Evolutionary conservation across 2,329 filamentous ascomycete species (phyloP), one percentile per base, ranked within the genome.

Genomic region (Fusarium continuum): DNA sequence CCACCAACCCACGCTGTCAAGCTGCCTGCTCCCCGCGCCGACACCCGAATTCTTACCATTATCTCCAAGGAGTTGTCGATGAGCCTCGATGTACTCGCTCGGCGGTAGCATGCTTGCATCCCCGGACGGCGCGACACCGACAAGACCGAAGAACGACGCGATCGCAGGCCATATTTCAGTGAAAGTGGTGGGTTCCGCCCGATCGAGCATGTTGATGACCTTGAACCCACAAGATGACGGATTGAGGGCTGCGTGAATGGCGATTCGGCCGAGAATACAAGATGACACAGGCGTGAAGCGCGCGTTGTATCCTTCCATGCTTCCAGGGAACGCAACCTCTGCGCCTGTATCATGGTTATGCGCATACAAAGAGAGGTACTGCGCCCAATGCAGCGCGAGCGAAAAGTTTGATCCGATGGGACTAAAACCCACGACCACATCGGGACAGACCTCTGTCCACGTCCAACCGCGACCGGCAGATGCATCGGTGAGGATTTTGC

Each of bases 1-100:
- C 79, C 80, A 77, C 69, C 75, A 76, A 22, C 80, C 77, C n/a
- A 82, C 72, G 55, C 76, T 73, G 64, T 82, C 75, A 36, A 82
- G 58, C 64, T 82, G 74, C 50, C 70, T 58, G 19, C 70, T 69
- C 0, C 78, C 78, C 7, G 65, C 71, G 0, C 77, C 75, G 5
- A 80, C 78, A 0, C 77, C 78, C 4, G 67, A 66, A 4, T 36
- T 57, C 6, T 48, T 54, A 0, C 68, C 74, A 9, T 53, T 44
- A 7, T 70, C 54, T 3, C 41, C 28, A 26, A 80, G 79, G 1
- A 75, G 6, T 11, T 71, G 57, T 28, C 49, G 69, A 43, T 76
- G 26, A 44, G 71, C 62, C 2, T 62, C 43, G 6, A 79, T 67
- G 38, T 75, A 78, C 25, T 73, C 71, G 3, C 75, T 69, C 0